phyloP scores from a whole-genome alignment of 2,329 filamentous ascomycete genomes.

The Alternaria angustiovoidea region DNA sequence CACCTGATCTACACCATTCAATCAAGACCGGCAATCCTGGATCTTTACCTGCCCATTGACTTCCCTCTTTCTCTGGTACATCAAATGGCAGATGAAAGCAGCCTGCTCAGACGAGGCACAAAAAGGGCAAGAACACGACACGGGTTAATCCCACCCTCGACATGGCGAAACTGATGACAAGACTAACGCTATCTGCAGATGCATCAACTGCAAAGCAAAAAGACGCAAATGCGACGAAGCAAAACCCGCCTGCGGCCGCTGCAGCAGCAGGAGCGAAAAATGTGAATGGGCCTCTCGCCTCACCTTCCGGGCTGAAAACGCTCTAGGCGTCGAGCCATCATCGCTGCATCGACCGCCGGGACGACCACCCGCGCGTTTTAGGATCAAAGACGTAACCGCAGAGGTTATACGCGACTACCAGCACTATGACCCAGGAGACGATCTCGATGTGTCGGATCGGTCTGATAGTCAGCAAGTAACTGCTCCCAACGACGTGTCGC shows the following conservation, averaged over 20 bases:
- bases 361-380: constrained; percentile 11
- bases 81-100: constrained; percentile 1
- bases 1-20: neutral
- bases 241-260: constrained; percentile 27
- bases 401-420: constrained; percentile 23
- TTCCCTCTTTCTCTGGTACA: neutral
- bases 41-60: neutral
- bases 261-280: constrained; percentile 20
- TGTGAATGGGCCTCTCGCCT: constrained; percentile 28
- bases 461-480: neutral
- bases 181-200: neutral
- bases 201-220: constrained; percentile 26
- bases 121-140: constrained; percentile 15
- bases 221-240: constrained; percentile 29
- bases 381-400: constrained; percentile 17
- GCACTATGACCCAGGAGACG: neutral
- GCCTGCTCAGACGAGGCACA: neutral
- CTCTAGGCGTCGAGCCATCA: constrained; percentile 11
- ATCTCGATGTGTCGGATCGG: neutral
- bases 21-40: neutral
- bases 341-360: constrained; percentile 8
- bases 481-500: neutral
- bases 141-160: neutral
- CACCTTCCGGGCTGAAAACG: constrained; percentile 25
- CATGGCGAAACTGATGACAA: neutral